Percentiles rank a stretch among this genome's conserved stretches.
phyloP scores from a whole-genome alignment of 2,329 filamentous ascomycete genomes.

The Fusarium stilboides region DNA sequence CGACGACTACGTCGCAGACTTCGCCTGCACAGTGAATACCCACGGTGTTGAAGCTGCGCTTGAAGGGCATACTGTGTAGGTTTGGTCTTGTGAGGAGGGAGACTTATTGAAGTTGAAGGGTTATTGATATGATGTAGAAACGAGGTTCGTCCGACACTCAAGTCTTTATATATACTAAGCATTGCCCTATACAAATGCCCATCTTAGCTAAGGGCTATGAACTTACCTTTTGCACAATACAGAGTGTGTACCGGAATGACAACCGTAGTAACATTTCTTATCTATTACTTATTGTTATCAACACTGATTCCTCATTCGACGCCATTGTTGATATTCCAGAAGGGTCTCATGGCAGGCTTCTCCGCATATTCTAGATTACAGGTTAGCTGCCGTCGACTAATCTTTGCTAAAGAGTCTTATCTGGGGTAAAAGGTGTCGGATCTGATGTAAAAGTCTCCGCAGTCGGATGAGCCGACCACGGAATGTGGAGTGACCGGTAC shows the following conservation, averaged over 20 bases:
- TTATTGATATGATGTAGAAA: not conserved
- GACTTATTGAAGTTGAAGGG: not conserved
- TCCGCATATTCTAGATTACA: not conserved
- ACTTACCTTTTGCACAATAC: not conserved
- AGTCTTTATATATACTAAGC: not conserved
- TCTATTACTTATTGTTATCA: not conserved
- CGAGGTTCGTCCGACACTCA: not conserved
- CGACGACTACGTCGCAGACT: conserved; percentile 41
- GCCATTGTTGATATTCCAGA: not conserved
- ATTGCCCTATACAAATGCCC: no score
- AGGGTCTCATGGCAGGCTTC: not conserved
- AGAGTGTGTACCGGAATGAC: not conserved
- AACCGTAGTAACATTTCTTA: not conserved
- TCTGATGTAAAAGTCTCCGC: not conserved
- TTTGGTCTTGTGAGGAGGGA: not conserved
- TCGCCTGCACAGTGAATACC: conserved; percentile 40
- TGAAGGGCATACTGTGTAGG: conserved; percentile 21
- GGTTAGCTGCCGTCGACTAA: not conserved
- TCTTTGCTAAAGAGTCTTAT: not conserved
- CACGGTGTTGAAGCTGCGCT: conserved; percentile 41
- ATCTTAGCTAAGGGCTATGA: no score
- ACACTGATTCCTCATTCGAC: not conserved
- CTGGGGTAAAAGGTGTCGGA: not conserved
- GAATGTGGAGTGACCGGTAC: not conserved
- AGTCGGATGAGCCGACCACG: not conserved